phyloP scores from a whole-genome alignment of 352 stramenopile species.

The Globisporangium acanthophoron region DNA sequence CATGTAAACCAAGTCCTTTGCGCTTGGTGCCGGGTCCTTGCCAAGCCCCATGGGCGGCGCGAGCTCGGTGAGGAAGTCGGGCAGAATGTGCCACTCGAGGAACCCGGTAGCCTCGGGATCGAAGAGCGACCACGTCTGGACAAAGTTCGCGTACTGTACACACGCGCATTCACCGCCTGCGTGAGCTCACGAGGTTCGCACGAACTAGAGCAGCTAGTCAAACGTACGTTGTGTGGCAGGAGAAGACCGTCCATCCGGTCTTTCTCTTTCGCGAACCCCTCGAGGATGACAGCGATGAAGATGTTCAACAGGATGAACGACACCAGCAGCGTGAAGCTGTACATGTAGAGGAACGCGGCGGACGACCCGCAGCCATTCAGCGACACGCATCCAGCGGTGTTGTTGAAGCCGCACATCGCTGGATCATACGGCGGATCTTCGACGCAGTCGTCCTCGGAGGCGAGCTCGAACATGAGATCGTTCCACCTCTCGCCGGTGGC shows the following conservation, averaged over 20 bases:
- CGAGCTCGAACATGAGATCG: slow-evolving; percentile 86
- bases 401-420: slow-evolving; percentile 56
- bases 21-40: slow-evolving; percentile 21
- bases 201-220: no score
- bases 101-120: slow-evolving; percentile 84
- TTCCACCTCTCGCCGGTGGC: slow-evolving; percentile 92
- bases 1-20: slow-evolving; percentile 38
- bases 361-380: slow-evolving; percentile 67
- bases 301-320: slow-evolving; percentile 89
- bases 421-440: slow-evolving; percentile 43
- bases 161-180: no score
- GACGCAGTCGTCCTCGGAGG: slow-evolving; percentile 37
- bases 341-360: slow-evolving; percentile 74
- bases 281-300: slow-evolving; percentile 90
- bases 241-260: slow-evolving; percentile 57
- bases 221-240: slow-evolving; percentile 46
- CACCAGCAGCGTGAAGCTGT: slow-evolving; percentile 87
- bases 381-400: slow-evolving; percentile 33
- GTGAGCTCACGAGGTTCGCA: no score
- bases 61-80: slow-evolving; percentile 56
- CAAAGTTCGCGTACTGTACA: slow-evolving; percentile 75
- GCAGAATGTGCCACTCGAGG: slow-evolving; percentile 62
- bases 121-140: slow-evolving; percentile 62
- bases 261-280: slow-evolving; percentile 82
- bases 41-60: slow-evolving; percentile 68